Conservation (phyloP, 208 protist genomes). For the Porcisia deanei region DNA sequence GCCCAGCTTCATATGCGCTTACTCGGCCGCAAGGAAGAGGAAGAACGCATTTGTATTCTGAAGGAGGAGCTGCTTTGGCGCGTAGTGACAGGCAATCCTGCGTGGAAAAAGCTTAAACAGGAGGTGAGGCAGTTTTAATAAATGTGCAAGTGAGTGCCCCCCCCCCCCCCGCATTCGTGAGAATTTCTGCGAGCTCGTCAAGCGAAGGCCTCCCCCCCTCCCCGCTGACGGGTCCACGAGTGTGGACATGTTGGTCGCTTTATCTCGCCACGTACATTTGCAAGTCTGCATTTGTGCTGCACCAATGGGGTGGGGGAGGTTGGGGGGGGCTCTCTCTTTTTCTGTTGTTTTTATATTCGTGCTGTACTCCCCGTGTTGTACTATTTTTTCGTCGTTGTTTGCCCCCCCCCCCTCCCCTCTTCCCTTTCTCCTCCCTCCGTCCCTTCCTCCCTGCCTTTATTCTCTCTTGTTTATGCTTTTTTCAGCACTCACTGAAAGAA, state of each 20-base stretch:
- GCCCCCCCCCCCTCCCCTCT: not conserved
- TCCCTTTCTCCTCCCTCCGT: not conserved
- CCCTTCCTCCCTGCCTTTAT: not conserved
- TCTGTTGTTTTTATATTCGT: not conserved
- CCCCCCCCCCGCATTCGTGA: not conserved
- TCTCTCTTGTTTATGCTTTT: no score
- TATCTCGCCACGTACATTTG: not conserved
- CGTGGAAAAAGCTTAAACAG: slow-evolving; percentile 19
- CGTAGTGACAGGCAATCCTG: slow-evolving; percentile 23
- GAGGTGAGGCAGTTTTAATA: slow-evolving; percentile 3
- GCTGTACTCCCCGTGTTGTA: no score
- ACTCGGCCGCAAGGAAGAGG: slow-evolving; percentile 34
- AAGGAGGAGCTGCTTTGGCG: slow-evolving; percentile 48
- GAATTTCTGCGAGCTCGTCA: no score
- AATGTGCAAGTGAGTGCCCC: not conserved
- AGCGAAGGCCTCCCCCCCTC: not conserved
- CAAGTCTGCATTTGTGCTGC: no score
- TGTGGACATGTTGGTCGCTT: not conserved
- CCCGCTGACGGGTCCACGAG: not conserved
- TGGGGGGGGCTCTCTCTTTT: no score
- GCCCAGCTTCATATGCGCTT: slow-evolving; percentile 13
- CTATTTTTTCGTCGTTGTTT: not conserved
- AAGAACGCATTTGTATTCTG: slow-evolving; percentile 31
- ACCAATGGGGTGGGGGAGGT: no score
- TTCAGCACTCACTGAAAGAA: not conserved